phyloP scores from a whole-genome alignment of 2,329 filamentous ascomycete species.

The Neocucurbitaria cava region DNA sequence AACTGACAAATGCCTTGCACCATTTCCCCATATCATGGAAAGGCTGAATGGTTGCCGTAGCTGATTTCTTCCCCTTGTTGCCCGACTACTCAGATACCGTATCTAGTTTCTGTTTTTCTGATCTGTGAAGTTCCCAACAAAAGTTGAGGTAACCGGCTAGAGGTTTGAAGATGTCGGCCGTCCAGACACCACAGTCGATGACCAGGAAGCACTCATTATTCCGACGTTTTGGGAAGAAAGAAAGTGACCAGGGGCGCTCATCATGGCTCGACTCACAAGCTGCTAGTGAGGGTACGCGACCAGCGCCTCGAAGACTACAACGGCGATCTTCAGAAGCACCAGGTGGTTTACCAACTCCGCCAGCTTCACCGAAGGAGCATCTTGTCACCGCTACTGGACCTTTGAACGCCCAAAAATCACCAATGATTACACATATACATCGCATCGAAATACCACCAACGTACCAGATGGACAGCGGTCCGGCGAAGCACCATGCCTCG shows the following conservation, averaged over 20 bases:
- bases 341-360: constrained; percentile 13
- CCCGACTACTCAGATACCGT: not conserved
- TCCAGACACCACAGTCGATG: constrained; percentile 18
- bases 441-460: constrained; percentile 11
- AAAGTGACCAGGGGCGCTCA: not conserved
- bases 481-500: not conserved
- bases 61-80: not conserved
- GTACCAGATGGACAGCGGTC: constrained; percentile 1
- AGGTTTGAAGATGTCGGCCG: constrained; percentile 14
- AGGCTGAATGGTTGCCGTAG: not conserved
- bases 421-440: constrained; percentile 11
- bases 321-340: constrained; percentile 7
- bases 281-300: constrained; percentile 2
- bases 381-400: constrained; percentile 4
- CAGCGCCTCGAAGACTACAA: constrained; percentile 12
- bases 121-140: not conserved
- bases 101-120: not conserved
- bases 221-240: constrained; percentile 21
- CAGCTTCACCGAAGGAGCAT: constrained; percentile 12
- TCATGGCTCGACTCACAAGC: constrained; percentile 4
- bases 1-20: not conserved
- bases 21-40: not conserved
- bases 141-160: too few relatives aligned
- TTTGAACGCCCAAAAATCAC: constrained; percentile 2
- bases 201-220: constrained; percentile 26